phyloP scores from a whole-genome alignment of 2,329 filamentous ascomycete species.

The Penicillium sp. region DNA sequence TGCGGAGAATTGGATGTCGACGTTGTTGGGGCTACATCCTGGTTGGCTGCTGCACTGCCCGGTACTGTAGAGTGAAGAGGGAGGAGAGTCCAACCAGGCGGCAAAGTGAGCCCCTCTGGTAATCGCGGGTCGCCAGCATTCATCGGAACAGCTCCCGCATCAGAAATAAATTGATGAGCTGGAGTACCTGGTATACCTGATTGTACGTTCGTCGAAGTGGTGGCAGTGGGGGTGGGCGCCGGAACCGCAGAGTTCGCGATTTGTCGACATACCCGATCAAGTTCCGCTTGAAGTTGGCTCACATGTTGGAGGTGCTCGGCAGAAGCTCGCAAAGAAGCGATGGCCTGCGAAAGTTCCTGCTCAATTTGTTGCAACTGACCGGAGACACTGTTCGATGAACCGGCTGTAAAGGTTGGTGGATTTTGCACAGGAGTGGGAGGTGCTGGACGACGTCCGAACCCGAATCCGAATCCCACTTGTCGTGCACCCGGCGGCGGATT shows the following conservation, averaged over 20 bases:
- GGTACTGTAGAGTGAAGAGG: conserved; percentile 23
- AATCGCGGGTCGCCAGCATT: conserved; percentile 42
- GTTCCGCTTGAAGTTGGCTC: conserved; percentile 61
- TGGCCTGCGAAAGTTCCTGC: conserved; percentile 62
- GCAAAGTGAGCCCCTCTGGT: conserved; percentile 47
- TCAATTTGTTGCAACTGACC: conserved; percentile 61
- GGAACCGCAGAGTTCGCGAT: conserved; percentile 13
- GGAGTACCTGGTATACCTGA: conserved; percentile 16
- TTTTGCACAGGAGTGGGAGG: conserved; percentile 11
- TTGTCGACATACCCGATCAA: conserved; percentile 58
- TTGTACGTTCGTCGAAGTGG: conserved; percentile 11
- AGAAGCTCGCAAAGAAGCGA: conserved; percentile 56
- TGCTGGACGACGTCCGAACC: conserved; percentile 33
- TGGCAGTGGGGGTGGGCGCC: conserved; percentile 6
- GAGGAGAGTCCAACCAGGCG: conserved; percentile 43
- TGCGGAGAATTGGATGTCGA: conserved; percentile 2
- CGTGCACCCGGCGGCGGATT: conserved; percentile 30
- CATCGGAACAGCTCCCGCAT: conserved; percentile 28
- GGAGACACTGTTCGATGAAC: conserved; percentile 41
- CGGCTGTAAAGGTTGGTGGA: conserved; percentile 9
- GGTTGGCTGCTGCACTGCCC: conserved; percentile 2
- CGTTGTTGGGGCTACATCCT: neutral
- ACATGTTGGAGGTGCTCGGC: conserved; percentile 64
- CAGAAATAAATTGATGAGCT: conserved; percentile 26
- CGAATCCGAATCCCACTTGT: conserved; percentile 39